phyloP scores from a whole-genome alignment of 768 basidiomycete genomes.

The Mycena venus region DNA sequence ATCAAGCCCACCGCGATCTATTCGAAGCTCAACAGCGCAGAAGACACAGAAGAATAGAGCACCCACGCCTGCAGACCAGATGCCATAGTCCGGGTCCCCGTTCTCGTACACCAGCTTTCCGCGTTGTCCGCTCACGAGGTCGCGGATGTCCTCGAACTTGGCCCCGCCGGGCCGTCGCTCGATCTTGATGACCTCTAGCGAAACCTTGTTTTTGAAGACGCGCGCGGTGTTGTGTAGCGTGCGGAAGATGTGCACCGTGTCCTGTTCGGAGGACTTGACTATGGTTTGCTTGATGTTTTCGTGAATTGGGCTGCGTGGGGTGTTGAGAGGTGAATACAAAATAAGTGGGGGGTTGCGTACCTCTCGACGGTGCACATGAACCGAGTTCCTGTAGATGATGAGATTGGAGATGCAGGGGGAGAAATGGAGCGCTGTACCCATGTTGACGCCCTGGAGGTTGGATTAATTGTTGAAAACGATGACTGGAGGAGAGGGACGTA shows the following conservation, averaged over 20 bases:
- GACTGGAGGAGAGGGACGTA: constrained; percentile 51
- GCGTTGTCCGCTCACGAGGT: constrained; percentile 80
- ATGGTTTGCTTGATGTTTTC: constrained; percentile 93
- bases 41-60: neutral
- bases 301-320: constrained; percentile 77
- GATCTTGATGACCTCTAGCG: constrained; percentile 86
- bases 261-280: constrained; percentile 83
- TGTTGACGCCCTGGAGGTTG: constrained; percentile 81
- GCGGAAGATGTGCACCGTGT: constrained; percentile 92
- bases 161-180: constrained; percentile 87
- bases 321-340: too few relatives aligned
- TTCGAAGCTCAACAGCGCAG: neutral
- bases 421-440: constrained; percentile 63
- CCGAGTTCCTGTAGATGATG: constrained; percentile 68
- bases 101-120: constrained; percentile 83
- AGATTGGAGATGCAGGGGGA: neutral
- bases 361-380: constrained; percentile 95
- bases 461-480: neutral
- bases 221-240: constrained; percentile 87
- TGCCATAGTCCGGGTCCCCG: constrained; percentile 89
- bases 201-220: constrained; percentile 89
- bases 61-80: constrained; percentile 77
- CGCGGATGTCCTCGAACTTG: constrained; percentile 87
- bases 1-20: constrained; percentile 75
- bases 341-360: too few relatives aligned